These are phyloP conservation scores for Chlamydomonas schloesseri DNA, from an alignment of 139 green algal species.

Conservation along the genomic window DNA sequence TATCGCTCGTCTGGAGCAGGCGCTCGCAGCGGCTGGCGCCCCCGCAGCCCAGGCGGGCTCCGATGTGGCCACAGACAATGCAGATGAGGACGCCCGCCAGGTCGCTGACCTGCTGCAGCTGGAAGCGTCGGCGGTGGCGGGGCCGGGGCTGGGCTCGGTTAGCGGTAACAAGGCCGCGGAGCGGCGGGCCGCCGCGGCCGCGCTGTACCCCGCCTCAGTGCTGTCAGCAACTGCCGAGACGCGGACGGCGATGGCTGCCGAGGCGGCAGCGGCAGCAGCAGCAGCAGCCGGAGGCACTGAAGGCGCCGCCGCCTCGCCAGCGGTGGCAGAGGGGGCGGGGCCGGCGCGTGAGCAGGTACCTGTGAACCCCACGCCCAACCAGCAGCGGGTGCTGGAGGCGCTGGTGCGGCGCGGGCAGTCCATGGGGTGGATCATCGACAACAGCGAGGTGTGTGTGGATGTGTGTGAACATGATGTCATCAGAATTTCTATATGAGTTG, in stretches of 20 bases:
- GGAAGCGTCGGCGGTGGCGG: neutral
- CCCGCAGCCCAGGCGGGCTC: too few relatives aligned
- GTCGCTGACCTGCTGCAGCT: slow-evolving; percentile 15
- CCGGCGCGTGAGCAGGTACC: neutral
- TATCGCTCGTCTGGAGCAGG: neutral
- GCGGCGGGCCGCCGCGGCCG: neutral
- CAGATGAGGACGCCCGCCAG: neutral
- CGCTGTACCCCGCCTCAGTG: slow-evolving; percentile 20
- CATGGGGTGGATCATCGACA: slow-evolving; percentile 67
- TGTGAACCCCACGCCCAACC: slow-evolving; percentile 30
- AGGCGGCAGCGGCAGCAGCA: neutral
- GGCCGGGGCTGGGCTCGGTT: neutral
- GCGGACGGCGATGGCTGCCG: neutral
- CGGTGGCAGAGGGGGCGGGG: neutral
- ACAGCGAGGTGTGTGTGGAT: slow-evolving; percentile 53
- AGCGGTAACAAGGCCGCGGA: neutral
- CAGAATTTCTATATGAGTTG: too few relatives aligned
- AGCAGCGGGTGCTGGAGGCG: slow-evolving; percentile 23
- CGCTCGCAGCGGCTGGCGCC: neutral
- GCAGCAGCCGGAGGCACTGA: neutral
- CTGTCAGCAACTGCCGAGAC: slow-evolving; percentile 12
- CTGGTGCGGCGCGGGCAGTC: slow-evolving; percentile 55
- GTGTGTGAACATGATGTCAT: too few relatives aligned
- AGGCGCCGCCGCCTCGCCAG: neutral
- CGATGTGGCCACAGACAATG: neutral